Evolutionary conservation across 345 rosid genomes (phyloP).

Genomic region (Gossypioides kirkii): DNA sequence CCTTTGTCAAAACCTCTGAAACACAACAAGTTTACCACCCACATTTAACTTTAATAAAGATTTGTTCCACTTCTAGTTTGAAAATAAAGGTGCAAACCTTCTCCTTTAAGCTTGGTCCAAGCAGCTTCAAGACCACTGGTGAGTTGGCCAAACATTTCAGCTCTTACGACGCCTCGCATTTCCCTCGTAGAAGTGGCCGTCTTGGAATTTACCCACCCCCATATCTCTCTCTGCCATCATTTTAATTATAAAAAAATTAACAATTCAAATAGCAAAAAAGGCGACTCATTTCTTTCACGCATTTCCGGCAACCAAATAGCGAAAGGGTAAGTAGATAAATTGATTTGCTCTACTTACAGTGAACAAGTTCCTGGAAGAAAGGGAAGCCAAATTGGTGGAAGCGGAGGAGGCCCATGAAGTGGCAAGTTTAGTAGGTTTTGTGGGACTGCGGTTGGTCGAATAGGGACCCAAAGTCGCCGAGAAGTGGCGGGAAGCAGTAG

Average conservation of each 20-base stretch:
- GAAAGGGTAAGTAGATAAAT: background rate
- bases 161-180: slow-evolving; percentile 47
- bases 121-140: slow-evolving; percentile 93
- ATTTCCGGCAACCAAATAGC: background rate
- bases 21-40: slow-evolving; percentile 17
- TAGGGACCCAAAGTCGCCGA: slow-evolving; percentile 21
- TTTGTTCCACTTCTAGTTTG: background rate
- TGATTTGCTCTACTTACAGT: slow-evolving; percentile 31
- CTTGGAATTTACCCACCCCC: slow-evolving; percentile 11
- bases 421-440: slow-evolving; percentile 20
- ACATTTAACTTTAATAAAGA: background rate
- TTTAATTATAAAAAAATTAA: background rate
- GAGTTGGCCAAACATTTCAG: slow-evolving; percentile 96
- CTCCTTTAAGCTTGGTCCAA: slow-evolving; percentile 97
- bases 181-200: slow-evolving; percentile 29
- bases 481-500: slow-evolving; percentile 48
- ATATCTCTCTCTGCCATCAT: slow-evolving; percentile 7
- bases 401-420: slow-evolving; percentile 49
- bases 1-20: slow-evolving; percentile 88
- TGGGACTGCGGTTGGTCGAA: slow-evolving; percentile 23
- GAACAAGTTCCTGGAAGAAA: slow-evolving; percentile 49
- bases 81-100: slow-evolving; percentile 39
- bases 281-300: background rate
- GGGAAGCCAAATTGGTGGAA: slow-evolving; percentile 33
- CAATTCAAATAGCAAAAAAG: background rate